Base-by-base conservation (phyloP, 2,329 filamentous ascomycete genomes). In the Leptographium wingfieldii region DNA sequence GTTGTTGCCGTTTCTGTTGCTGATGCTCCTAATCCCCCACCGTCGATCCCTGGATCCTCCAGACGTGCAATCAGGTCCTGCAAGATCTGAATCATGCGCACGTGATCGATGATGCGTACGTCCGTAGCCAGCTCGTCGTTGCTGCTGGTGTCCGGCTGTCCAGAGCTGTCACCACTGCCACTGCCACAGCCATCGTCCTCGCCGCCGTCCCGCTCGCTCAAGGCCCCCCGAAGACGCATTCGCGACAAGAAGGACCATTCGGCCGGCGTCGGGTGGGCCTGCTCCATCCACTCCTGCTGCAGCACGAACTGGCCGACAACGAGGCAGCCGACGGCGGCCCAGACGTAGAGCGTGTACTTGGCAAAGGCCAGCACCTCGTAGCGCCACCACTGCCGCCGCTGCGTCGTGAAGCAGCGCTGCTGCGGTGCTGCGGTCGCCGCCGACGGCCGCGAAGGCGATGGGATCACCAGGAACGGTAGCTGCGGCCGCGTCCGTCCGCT, bases 231-330 rank as follows among this genome's bases (percentile, higher is more conserved):
- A 63, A 88, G 78, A 48, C 79, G 77, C 72, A 87, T 82, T 29
- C 90, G 79, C 54, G 87, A 89, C 64, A 83, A 73, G 71, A 84
- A 87, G 0, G 76, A 76, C 90, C 92, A 96, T 70, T 95, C 92
- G 31, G 82, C 80, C 1, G 92, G 92, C 1, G 90, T 92, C 0
- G 91, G 91, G 69, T 86, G 89, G 58, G 81, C 77, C 55, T 86
- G 80, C 73, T 96, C 91, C 53, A 89, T 76, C 62, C 79, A 76
- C 71, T 95, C 90, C 67, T 92, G 86, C 68, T 87, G 79, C 43
- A 90, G 69, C 19, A 85, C 85, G 63, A 84, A 82, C 64, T 80
- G 79, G 48, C 85, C 81, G 11, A 87, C 74, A 48, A 82, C 74
- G 51, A 84, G 72, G 61, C 86, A 80, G 53, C 80, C 74, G 9